Base-by-base conservation (phyloP, 2,329 filamentous ascomycete species). In the Claviceps paspali region DNA sequence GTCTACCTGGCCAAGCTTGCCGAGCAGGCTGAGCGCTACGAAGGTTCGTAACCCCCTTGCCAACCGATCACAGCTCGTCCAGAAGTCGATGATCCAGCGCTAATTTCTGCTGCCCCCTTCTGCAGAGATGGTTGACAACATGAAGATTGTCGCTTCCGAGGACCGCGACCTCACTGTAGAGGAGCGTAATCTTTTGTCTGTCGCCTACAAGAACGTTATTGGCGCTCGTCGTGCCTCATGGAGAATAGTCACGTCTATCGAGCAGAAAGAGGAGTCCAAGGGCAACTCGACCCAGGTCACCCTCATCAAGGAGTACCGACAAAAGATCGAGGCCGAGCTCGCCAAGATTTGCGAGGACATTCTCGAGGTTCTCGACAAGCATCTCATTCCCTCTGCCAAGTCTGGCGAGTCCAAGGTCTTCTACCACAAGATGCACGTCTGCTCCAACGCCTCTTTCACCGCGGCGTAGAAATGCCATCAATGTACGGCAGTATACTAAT, bases 231-330 rank as follows among this genome's bases (percentile, higher is more conserved):
- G 87, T 77, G 87, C 87, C 48, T 95, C 87, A 48, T 95, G 87
- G 87, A 84, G 87, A 74, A 95, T 95, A 63, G 83, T 95, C 58
- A 91, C 87, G 60, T 94, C 86, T 53, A 95, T 95, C 59, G 88
- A 95, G 76, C 88, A 95, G 70, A 95, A 95, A 78, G 88, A 96
- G 73, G 88, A 96, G 72, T 91, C 84, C 60, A 96, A 96, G 81
- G 87, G 87, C 73, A 92, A 88, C 67, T 81, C 85, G 52, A 74
- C 78, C 52, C 87, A 95, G 68, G 86, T 95, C 50, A 64, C 68
- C 53, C 75, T 91, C 48, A 95, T 96, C 72, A 91, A 91, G 74
- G 86, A 94, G 64, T 96, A 96, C 77, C 87, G 88, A 61, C 79
- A 88, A 67, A 95, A 94, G 82, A 95, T 96, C 56, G 88, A 96